phyloP scores from a whole-genome alignment of 140 eudicot genomes.

The Bidens hawaiensis region DNA sequence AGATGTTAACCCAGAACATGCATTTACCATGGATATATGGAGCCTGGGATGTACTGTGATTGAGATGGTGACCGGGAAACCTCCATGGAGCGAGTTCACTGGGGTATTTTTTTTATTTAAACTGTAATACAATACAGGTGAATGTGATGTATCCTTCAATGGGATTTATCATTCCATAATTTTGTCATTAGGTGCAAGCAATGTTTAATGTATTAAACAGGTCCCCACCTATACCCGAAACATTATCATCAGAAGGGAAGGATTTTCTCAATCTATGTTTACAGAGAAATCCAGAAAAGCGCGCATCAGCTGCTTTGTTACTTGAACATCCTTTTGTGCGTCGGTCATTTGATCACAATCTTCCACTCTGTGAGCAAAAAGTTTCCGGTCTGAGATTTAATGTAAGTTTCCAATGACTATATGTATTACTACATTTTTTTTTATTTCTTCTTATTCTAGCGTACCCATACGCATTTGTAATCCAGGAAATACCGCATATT shows the following conservation, averaged over 20 bases:
- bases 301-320: slow-evolving; percentile 63
- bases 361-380: slow-evolving; percentile 34
- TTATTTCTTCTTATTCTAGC: slow-evolving; percentile 7
- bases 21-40: slow-evolving; percentile 90
- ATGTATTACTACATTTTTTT: background rate
- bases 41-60: slow-evolving; percentile 94
- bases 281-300: slow-evolving; percentile 70
- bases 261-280: slow-evolving; percentile 72
- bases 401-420: slow-evolving; percentile 28
- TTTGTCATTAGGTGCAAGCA: slow-evolving; percentile 62
- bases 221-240: slow-evolving; percentile 74
- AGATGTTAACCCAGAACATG: slow-evolving; percentile 56
- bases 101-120: slow-evolving; percentile 38
- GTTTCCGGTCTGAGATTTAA: slow-evolving; percentile 35
- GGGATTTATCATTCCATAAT: background rate
- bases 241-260: slow-evolving; percentile 74
- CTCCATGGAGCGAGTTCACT: slow-evolving; percentile 73
- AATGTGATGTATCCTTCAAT: background rate
- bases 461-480: background rate
- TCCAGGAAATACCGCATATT: slow-evolving; percentile 36
- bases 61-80: slow-evolving; percentile 91
- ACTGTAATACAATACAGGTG: background rate
- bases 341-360: slow-evolving; percentile 34
- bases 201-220: slow-evolving; percentile 69
- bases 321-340: slow-evolving; percentile 75